These are phyloP conservation scores for Albifimbria verrucaria DNA, from an alignment of 2,329 filamentous ascomycete species.

Conservation along the genomic window DNA sequence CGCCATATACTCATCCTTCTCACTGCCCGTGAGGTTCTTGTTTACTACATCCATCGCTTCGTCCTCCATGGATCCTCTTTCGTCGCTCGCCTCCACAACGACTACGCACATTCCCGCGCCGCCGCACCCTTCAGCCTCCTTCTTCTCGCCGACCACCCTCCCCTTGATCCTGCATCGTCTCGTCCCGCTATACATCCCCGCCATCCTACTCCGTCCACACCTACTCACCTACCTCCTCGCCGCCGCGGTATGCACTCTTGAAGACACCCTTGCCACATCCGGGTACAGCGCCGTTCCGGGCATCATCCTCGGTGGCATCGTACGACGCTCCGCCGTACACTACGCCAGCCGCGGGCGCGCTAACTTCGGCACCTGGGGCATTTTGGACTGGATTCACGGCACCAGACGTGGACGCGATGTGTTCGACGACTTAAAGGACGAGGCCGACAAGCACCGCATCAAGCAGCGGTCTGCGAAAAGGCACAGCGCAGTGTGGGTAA, in stretches of 20 bases:
- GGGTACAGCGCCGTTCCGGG: conserved; percentile 62
- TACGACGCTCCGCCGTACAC: conserved; percentile 43
- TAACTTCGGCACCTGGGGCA: conserved; percentile 60
- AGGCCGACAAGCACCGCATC: conserved; percentile 55
- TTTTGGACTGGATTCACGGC: conserved; percentile 60
- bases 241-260: conserved; percentile 57
- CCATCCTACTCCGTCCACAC: conserved; percentile 64
- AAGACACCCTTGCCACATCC: conserved; percentile 65
- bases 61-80: conserved; percentile 55
- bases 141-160: conserved; percentile 67
- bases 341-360: conserved; percentile 53
- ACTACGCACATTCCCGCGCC: conserved; percentile 49
- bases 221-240: conserved; percentile 70
- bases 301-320: conserved; percentile 49
- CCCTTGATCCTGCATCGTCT: conserved; percentile 61
- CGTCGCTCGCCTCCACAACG: conserved; percentile 38
- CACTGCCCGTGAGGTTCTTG: conserved; percentile 52
- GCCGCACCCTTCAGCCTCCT: conserved; percentile 60
- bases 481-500: conserved; percentile 27
- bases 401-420: conserved; percentile 51
- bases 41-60: conserved; percentile 72
- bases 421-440: conserved; percentile 50
- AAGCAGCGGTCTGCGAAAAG: conserved; percentile 36
- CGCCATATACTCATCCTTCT: conserved; percentile 45
- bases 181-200: conserved; percentile 63